A percentile compares a stretch with the other conserved stretches of the same genome.
Conservation (phyloP, 805 yeast species). For the Starmerella asiatica region DNA sequence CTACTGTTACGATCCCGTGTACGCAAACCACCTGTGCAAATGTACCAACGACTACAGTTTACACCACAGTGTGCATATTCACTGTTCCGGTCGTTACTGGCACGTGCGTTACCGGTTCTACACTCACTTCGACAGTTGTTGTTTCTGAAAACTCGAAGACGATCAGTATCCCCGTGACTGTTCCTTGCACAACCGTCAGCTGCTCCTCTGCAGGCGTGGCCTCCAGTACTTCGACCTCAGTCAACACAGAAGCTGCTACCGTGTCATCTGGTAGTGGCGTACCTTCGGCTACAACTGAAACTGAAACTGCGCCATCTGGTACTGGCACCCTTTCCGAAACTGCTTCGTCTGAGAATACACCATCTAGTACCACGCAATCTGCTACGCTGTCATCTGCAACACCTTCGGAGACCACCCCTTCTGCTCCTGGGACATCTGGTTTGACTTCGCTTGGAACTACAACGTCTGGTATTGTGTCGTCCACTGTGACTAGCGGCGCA, state of each 20-base stretch:
- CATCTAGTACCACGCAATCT: background rate
- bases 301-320: too few relatives aligned
- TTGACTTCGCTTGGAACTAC: too few relatives aligned
- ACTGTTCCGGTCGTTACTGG: conserved; percentile 6
- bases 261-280: too few relatives aligned
- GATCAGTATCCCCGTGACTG: conserved; percentile 4
- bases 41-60: conserved; percentile 4
- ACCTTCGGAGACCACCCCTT: too few relatives aligned
- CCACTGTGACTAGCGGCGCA: background rate
- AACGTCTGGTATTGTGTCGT: background rate
- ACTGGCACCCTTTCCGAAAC: too few relatives aligned
- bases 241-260: background rate
- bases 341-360: too few relatives aligned
- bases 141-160: conserved; percentile 6
- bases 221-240: background rate
- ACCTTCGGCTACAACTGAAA: too few relatives aligned
- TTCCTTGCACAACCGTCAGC: conserved; percentile 4
- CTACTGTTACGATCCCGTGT: conserved; percentile 13
- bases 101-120: conserved; percentile 2
- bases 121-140: conserved; percentile 3
- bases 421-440: too few relatives aligned
- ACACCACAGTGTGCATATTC: conserved; percentile 14
- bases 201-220: background rate
- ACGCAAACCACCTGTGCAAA: conserved; percentile 8
- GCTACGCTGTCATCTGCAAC: too few relatives aligned